Base-by-base conservation (phyloP, 148 eudicot genomes). In the Diospyros kaki region DNA sequence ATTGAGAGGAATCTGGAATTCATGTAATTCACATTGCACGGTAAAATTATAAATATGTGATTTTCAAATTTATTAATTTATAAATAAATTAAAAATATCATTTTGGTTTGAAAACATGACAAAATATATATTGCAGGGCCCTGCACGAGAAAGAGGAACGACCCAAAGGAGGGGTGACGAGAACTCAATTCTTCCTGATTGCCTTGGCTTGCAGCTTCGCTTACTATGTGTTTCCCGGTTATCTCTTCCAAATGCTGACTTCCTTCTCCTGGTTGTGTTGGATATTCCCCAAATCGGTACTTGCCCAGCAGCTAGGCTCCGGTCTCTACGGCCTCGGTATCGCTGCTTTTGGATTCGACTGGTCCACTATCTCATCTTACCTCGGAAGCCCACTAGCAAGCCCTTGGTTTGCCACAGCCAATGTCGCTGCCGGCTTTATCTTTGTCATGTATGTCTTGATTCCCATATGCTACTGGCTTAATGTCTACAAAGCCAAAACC, bases 321-420 rank as follows among this genome's bases (percentile, higher is more conserved):
- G 99, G 98, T 40, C 83, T 96, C 2, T 65, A 84, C 1, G 99
- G 98, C 41, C 97, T 96, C 9, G 99, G 99, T 2, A 84, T 96
- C 0, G 83, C 87, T 0, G 93, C 97, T 40, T 60, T 96, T 55
- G 98, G 98, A 52, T 59, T 96, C 1, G 99, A 96, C 76, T 96
- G 98, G 99, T 89, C 99, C 83, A 82, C 97, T 38, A 91, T 88
- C 73, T 93, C 99, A 1, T 82, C 99, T 7, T 96, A 96, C 83
- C 93, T 96, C 5, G 98, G 99, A 76, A 93, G 99, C 86, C 99
- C 99, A 9, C 80, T 96, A 1, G 99, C 98, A 28, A 93, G 99
- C 82, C 99, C 98, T 0, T 96, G 99, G 99, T 96, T 96, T 39
- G 99, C 99, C 66, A 96, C 99, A 4, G 99, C 98, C 50, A 96